Base-by-base conservation (phyloP, 176 grass and related monocot species). In the Carex cristatella region DNA sequence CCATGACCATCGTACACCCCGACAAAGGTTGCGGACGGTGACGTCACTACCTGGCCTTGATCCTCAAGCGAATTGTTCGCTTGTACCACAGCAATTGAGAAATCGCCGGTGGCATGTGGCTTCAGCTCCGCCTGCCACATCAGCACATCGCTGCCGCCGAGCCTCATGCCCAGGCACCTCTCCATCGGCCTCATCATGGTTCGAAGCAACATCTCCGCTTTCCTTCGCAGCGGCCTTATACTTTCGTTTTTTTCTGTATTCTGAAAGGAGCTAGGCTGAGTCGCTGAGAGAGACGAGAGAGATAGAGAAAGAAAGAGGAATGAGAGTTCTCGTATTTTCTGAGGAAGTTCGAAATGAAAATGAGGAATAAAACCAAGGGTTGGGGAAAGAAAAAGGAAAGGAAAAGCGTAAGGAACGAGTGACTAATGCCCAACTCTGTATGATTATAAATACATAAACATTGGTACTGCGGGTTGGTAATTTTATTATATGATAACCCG, bases 11-110 rank as follows among this genome's bases (percentile, higher is more conserved):
- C 94, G 81, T 97, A 97, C 15, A 97, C 79, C 40, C 89, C 94
- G 70, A 97, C 88, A 27, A 94, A 89, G 60, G 94, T 97, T 37
- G 86, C 85, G 23, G 83, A 44, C 0, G 92, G 92, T 27, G 92
- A 92, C n/a, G 94, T 88, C 31, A 97, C 89, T 69, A 97, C 92
- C 92, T 97, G 94, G 18, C 87, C 94, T 86, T 97, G 94, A 84
- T 97, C 94, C 87, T 97, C 94, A 84, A 97, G 88, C 68, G 68
- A 3, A 13, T 88, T 14, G 77, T 97, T 97, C 8, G 94, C 94
- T 84, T 97, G 94, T 48, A 91, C 94, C 15, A 90, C 92, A 19
- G 94, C 94, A 73, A 97, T 97, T 38, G 94, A 97, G 92, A 97
- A 97, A 89, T 97, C 94, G 18, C 94, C 94, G 3, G 89, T 83